Evolutionary conservation across 768 basidiomycete species (phyloP).

Genomic region (Suillus discolor): DNA sequence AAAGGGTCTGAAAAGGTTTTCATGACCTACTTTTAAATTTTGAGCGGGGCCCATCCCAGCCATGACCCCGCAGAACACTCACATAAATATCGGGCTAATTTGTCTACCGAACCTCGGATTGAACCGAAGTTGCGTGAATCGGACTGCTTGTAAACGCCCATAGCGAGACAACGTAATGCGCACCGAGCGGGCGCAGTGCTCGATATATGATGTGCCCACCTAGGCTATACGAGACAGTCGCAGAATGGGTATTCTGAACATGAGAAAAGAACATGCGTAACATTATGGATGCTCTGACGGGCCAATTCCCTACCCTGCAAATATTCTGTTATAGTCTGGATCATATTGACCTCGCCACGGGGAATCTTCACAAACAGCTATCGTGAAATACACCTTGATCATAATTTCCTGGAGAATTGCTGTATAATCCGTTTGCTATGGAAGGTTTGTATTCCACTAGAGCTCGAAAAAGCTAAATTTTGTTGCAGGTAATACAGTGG

Average conservation of each 20-base stretch:
- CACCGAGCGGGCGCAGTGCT: slow-evolving; percentile 16
- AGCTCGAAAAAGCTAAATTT: not conserved
- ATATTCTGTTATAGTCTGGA: not conserved
- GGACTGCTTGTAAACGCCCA: slow-evolving; percentile 37
- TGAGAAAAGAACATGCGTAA: not conserved
- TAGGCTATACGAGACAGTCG: not conserved
- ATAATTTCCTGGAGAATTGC: not conserved
- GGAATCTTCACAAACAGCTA: not conserved
- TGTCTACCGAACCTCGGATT: slow-evolving; percentile 44
- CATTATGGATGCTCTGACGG: not conserved
- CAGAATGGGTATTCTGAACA: not conserved
- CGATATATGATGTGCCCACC: not conserved
- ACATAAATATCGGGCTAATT: slow-evolving; percentile 31
- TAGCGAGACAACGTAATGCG: slow-evolving; percentile 34
- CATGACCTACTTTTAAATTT: slow-evolving; percentile 46
- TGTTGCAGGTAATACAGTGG: not conserved
- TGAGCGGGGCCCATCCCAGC: slow-evolving; percentile 48
- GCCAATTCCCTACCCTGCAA: not conserved
- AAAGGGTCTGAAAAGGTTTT: slow-evolving; percentile 26
- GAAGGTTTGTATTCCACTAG: not conserved
- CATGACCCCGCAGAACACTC: slow-evolving; percentile 35
- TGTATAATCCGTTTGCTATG: not conserved
- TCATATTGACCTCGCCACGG: not conserved
- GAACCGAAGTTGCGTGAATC: slow-evolving; percentile 39
- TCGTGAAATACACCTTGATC: not conserved